phyloP scores from a whole-genome alignment of 106 monocot genomes.

The Chionographis japonica region DNA sequence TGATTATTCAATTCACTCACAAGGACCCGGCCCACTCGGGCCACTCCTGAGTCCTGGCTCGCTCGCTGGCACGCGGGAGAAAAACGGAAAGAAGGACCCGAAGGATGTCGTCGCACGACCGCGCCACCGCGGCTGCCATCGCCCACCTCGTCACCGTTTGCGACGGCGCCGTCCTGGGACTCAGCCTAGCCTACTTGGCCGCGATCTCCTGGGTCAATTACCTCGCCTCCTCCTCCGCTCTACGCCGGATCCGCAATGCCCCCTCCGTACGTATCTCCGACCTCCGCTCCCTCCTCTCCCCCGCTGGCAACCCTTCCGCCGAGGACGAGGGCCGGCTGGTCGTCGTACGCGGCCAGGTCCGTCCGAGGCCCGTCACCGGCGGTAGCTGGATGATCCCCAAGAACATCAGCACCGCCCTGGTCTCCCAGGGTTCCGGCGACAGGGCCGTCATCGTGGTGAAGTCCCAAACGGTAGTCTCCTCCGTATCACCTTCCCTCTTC shows the following conservation, averaged over 20 bases:
- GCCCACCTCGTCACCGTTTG: slow-evolving; percentile 36
- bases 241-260: slow-evolving; percentile 43
- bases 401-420: slow-evolving; percentile 10
- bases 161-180: slow-evolving; percentile 62
- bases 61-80: no score
- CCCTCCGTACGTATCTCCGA: slow-evolving; percentile 53
- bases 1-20: no score
- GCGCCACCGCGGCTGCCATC: slow-evolving; percentile 39
- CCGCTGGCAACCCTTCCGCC: slow-evolving; percentile 3
- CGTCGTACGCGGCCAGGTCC: slow-evolving; percentile 62
- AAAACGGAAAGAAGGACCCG: no score
- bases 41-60: no score
- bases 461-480: slow-evolving; percentile 50
- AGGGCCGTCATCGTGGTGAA: slow-evolving; percentile 59
- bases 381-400: background rate
- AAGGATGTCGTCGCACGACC: slow-evolving; percentile 45
- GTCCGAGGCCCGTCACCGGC: slow-evolving; percentile 15
- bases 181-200: slow-evolving; percentile 50
- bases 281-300: slow-evolving; percentile 43
- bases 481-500: no score
- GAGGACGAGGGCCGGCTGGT: slow-evolving; percentile 15
- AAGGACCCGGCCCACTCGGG: no score
- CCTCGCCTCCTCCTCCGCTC: slow-evolving; percentile 41
- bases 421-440: slow-evolving; percentile 45
- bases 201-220: slow-evolving; percentile 58